phyloP scores from a whole-genome alignment of 2,329 filamentous ascomycete genomes.

The Xenoacremonium recifei region DNA sequence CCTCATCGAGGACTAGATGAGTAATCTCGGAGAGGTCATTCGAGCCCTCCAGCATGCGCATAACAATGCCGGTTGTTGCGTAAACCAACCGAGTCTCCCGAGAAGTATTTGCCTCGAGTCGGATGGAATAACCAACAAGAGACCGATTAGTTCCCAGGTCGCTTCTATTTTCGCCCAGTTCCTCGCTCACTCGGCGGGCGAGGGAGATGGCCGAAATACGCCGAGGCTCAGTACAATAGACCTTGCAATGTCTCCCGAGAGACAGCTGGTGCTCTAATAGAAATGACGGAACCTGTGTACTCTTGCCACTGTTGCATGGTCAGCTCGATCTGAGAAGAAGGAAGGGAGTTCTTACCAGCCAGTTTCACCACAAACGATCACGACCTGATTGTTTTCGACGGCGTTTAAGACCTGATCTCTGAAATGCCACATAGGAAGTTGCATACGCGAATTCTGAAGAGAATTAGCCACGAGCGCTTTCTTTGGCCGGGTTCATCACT shows the following conservation, averaged over 20 bases:
- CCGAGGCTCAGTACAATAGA: slow-evolving; percentile 93
- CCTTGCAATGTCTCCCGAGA: slow-evolving; percentile 78
- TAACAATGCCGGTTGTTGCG: slow-evolving; percentile 89
- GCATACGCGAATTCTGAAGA: slow-evolving; percentile 60
- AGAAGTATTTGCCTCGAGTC: slow-evolving; percentile 83
- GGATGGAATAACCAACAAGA: slow-evolving; percentile 90
- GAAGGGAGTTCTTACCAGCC: slow-evolving; percentile 59
- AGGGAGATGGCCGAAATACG: slow-evolving; percentile 95
- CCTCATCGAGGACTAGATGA: slow-evolving; percentile 94
- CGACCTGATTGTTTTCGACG: slow-evolving; percentile 77
- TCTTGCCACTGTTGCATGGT: slow-evolving; percentile 67
- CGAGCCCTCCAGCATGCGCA: slow-evolving; percentile 92
- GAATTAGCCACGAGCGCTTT: slow-evolving; percentile 9
- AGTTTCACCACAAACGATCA: slow-evolving; percentile 95
- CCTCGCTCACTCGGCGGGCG: slow-evolving; percentile 88
- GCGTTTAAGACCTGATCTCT: slow-evolving; percentile 73
- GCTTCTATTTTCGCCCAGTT: slow-evolving; percentile 79
- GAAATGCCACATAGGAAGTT: slow-evolving; percentile 88
- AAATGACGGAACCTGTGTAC: slow-evolving; percentile 94
- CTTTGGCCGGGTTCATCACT: neutral
- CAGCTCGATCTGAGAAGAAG: slow-evolving; percentile 12
- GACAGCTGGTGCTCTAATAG: slow-evolving; percentile 85
- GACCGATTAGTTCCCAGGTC: slow-evolving; percentile 83
- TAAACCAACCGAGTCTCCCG: slow-evolving; percentile 83
- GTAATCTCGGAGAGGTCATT: slow-evolving; percentile 87